Conservation (phyloP, 805 yeast species). For the Kazachstania bromeliacearum region DNA sequence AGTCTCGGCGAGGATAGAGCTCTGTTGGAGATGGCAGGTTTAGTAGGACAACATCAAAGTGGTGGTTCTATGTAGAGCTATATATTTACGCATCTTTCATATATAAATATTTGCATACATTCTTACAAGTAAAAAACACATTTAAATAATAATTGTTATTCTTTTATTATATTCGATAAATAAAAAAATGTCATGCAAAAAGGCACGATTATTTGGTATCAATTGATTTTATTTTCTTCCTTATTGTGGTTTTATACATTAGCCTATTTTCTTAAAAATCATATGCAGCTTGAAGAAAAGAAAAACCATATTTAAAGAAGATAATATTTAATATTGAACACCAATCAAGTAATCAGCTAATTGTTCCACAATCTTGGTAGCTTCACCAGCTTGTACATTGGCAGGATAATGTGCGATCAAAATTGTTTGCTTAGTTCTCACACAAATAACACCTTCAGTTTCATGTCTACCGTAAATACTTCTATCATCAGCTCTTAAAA, state of each 20-base stretch:
- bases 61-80: constrained; percentile 39
- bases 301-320: too few relatives aligned
- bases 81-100: not conserved
- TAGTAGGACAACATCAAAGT: constrained; percentile 40
- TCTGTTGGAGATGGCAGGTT: constrained; percentile 72
- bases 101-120: not conserved
- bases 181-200: not conserved
- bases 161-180: not conserved
- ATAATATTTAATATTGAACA: constrained; percentile 55
- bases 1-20: constrained; percentile 76
- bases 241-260: too few relatives aligned
- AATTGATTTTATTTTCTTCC: too few relatives aligned
- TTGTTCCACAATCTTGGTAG: constrained; percentile 88
- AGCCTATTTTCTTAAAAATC: too few relatives aligned
- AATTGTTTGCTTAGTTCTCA: constrained; percentile 89
- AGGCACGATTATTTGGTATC: not conserved
- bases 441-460: constrained; percentile 80
- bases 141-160: too few relatives aligned
- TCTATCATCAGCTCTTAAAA: constrained; percentile 83
- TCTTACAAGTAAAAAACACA: not conserved
- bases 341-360: constrained; percentile 90
- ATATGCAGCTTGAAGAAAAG: too few relatives aligned
- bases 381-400: constrained; percentile 88
- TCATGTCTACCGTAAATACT: constrained; percentile 90
- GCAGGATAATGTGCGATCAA: constrained; percentile 90